phyloP scores from a whole-genome alignment of 2,329 filamentous ascomycete species.

The Fusarium penzigii region DNA sequence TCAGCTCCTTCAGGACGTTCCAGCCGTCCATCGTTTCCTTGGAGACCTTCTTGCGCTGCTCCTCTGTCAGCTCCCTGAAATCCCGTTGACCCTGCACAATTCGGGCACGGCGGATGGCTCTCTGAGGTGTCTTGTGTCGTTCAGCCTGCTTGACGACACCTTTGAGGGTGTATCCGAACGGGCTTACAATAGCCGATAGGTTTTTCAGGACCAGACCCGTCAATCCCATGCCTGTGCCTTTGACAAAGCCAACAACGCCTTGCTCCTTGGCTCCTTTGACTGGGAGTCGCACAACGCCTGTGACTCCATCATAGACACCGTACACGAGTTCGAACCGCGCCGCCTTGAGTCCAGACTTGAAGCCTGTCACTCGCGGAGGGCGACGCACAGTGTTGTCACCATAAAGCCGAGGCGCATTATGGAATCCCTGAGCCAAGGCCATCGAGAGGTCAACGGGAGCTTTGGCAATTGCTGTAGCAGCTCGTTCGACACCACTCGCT shows the following conservation, averaged over 20 bases:
- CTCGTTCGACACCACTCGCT: constrained; percentile 51
- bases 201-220: constrained; percentile 67
- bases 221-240: constrained; percentile 64
- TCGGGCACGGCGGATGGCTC: constrained; percentile 56
- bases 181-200: constrained; percentile 60
- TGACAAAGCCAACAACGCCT: constrained; percentile 47
- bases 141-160: constrained; percentile 62
- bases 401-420: constrained; percentile 70
- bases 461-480: constrained; percentile 51
- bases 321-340: constrained; percentile 62
- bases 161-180: constrained; percentile 63
- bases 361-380: constrained; percentile 63
- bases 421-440: constrained; percentile 67
- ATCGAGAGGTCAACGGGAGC: constrained; percentile 63
- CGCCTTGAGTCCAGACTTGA: constrained; percentile 63
- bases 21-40: constrained; percentile 34
- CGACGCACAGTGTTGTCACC: constrained; percentile 69
- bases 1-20: constrained; percentile 35
- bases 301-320: constrained; percentile 66
- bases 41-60: constrained; percentile 28
- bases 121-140: constrained; percentile 53
- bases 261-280: constrained; percentile 56
- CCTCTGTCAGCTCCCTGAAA: constrained; percentile 35
- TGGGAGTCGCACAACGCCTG: constrained; percentile 62
- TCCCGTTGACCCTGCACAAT: constrained; percentile 60